Conservation (phyloP, 352 stramenopile genomes). For the Phytophthora citricola region DNA sequence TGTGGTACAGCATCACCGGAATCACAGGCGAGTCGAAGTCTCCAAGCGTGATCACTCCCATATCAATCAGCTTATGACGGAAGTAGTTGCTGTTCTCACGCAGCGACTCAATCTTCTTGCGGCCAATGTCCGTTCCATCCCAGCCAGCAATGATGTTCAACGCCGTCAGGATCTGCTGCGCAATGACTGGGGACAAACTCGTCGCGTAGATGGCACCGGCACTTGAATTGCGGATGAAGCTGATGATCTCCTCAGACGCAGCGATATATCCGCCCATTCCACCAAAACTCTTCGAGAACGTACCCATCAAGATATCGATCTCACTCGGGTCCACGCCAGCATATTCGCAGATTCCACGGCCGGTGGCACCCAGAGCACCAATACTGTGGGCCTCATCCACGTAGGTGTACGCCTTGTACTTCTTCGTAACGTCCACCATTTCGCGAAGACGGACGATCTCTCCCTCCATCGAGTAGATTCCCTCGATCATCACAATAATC, state of each 20-base stretch:
- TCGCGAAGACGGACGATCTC: constrained; percentile 95
- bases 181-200: constrained; percentile 63
- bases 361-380: constrained; percentile 94
- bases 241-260: constrained; percentile 79
- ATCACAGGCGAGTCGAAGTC: constrained; percentile 99
- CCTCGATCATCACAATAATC: constrained; percentile 97
- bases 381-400: constrained; percentile 98
- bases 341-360: constrained; percentile 96
- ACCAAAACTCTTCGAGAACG: constrained; percentile 99
- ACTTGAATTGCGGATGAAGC: constrained; percentile 60
- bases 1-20: constrained; percentile 98
- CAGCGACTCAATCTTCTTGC: constrained; percentile 93
- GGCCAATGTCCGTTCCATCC: constrained; percentile 94
- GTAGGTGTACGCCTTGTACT: constrained; percentile 98
- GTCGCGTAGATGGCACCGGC: constrained; percentile 68
- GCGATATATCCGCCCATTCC: constrained; percentile 99
- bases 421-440: constrained; percentile 94
- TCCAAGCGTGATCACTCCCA: constrained; percentile 93
- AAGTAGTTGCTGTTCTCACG: constrained; percentile 99
- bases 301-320: constrained; percentile 99
- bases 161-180: constrained; percentile 73
- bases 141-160: constrained; percentile 96
- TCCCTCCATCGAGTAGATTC: constrained; percentile 99
- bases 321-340: constrained; percentile 94
- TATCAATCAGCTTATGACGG: constrained; percentile 92